Conservation (phyloP, 2,329 filamentous ascomycete species). For the Fusarium guadeloupense region DNA sequence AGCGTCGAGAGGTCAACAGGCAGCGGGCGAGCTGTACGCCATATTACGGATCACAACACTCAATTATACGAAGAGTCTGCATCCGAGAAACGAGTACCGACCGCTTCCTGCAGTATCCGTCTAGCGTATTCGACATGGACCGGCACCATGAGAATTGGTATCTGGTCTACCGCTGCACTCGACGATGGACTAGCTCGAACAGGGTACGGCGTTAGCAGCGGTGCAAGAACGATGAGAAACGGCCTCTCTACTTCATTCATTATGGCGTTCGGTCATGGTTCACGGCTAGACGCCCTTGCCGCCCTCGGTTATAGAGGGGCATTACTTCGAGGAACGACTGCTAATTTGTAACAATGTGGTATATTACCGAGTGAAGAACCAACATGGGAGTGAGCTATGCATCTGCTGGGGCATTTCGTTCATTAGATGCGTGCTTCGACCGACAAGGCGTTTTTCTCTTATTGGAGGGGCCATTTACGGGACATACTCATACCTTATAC, state of each 20-base stretch:
- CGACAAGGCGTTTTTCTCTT: constrained; percentile 27
- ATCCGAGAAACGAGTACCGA: constrained; percentile 9
- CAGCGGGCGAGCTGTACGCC: constrained; percentile 15
- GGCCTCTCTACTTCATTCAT: constrained; percentile 38
- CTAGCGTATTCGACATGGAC: background rate
- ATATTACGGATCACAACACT: constrained; percentile 5
- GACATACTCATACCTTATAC: constrained; percentile 30
- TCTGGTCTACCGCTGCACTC: constrained; percentile 12
- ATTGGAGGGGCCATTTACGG: constrained; percentile 8
- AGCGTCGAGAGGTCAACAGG: constrained; percentile 22
- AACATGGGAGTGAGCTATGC: constrained; percentile 26
- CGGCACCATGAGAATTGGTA: constrained; percentile 8
- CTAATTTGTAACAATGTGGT: constrained; percentile 31
- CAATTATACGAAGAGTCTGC: constrained; percentile 8
- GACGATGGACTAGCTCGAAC: constrained; percentile 14
- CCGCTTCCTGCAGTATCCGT: constrained; percentile 7
- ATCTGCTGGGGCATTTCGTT: constrained; percentile 33
- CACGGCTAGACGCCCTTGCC: constrained; percentile 35
- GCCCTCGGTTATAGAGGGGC: constrained; percentile 29
- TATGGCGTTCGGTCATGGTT: constrained; percentile 38
- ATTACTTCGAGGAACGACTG: constrained; percentile 27
- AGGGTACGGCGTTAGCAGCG: constrained; percentile 13
- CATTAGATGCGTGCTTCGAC: constrained; percentile 21
- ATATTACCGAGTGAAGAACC: constrained; percentile 21
- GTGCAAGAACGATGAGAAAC: constrained; percentile 36